Evolutionary conservation across 31 red algal species (phyloP).

Genomic region (Endocladia muricata): DNA sequence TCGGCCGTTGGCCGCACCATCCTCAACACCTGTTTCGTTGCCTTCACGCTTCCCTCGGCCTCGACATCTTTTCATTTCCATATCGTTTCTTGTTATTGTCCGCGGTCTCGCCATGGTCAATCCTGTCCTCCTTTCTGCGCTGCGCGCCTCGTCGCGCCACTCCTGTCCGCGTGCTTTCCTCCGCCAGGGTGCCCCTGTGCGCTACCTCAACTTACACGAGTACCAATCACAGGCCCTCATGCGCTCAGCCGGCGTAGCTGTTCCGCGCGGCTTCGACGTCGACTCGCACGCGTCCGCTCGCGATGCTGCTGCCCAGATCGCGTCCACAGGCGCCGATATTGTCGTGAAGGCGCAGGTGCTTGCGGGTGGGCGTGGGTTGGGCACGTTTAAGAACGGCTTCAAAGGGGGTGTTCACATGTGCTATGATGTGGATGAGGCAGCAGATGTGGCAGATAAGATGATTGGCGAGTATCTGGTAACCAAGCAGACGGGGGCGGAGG

Average conservation of each 20-base stretch:
- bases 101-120: background rate
- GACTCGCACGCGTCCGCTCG: slow-evolving; percentile 56
- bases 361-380: slow-evolving; percentile 92
- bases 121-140: background rate
- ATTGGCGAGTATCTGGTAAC: slow-evolving; percentile 88
- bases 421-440: slow-evolving; percentile 54
- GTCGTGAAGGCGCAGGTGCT: slow-evolving; percentile 97
- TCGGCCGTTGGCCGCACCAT: too few relatives aligned
- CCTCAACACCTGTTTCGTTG: too few relatives aligned
- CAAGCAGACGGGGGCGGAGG: slow-evolving; percentile 92
- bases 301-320: slow-evolving; percentile 25
- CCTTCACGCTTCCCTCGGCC: too few relatives aligned
- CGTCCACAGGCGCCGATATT: slow-evolving; percentile 50
- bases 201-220: slow-evolving; percentile 88
- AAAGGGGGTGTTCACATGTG: slow-evolving; percentile 92
- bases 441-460: slow-evolving; percentile 81
- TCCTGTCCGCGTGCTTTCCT: slow-evolving; percentile 20
- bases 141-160: background rate
- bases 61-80: too few relatives aligned
- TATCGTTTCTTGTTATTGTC: too few relatives aligned
- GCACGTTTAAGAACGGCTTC: slow-evolving; percentile 90
- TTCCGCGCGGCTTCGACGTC: slow-evolving; percentile 71
- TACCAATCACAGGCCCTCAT: slow-evolving; percentile 91
- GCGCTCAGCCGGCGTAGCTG: slow-evolving; percentile 62
- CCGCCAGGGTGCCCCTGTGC: slow-evolving; percentile 26